phyloP scores from a whole-genome alignment of 345 rosid genomes.

The Laguncularia racemosa region DNA sequence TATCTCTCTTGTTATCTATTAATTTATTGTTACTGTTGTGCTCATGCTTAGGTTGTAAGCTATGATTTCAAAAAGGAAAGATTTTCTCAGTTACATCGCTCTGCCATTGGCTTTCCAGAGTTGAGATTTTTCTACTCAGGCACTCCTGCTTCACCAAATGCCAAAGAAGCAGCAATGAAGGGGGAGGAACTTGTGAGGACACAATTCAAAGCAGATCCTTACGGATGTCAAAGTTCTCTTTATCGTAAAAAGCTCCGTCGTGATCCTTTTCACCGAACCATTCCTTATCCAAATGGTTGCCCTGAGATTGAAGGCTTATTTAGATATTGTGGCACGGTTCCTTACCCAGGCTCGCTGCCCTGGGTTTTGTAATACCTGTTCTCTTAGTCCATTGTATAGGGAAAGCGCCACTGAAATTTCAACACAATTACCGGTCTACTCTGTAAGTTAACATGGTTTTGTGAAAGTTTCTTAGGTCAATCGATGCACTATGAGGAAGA shows the following conservation, averaged over 20 bases:
- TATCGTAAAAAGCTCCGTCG: slow-evolving; percentile 79
- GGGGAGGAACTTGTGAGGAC: slow-evolving; percentile 79
- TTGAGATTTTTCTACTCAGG: slow-evolving; percentile 67
- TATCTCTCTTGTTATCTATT: not conserved
- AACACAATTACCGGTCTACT: too few species aligned
- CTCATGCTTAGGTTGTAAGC: slow-evolving; percentile 62
- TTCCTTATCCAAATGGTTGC: slow-evolving; percentile 91
- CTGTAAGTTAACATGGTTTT: too few species aligned
- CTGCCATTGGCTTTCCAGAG: slow-evolving; percentile 76
- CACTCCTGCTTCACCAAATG: slow-evolving; percentile 53
- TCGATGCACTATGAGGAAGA: too few species aligned
- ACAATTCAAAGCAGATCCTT: slow-evolving; percentile 84
- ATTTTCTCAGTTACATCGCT: slow-evolving; percentile 69
- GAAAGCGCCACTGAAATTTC: too few species aligned
- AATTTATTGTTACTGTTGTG: not conserved
- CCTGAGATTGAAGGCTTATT: slow-evolving; percentile 77
- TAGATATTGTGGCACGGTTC: slow-evolving; percentile 68
- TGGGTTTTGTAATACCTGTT: slow-evolving; percentile 29
- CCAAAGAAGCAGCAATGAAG: slow-evolving; percentile 66
- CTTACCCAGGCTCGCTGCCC: slow-evolving; percentile 74
- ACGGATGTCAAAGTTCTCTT: slow-evolving; percentile 75
- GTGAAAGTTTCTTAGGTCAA: too few species aligned
- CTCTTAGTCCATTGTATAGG: too few species aligned
- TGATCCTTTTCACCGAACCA: slow-evolving; percentile 85
- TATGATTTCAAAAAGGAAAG: slow-evolving; percentile 90